A percentile compares a stretch with the other conserved stretches of the same genome.
Evolutionary conservation across 2,329 filamentous ascomycete genomes (phyloP).

Genomic region (Fulvia fulva): DNA sequence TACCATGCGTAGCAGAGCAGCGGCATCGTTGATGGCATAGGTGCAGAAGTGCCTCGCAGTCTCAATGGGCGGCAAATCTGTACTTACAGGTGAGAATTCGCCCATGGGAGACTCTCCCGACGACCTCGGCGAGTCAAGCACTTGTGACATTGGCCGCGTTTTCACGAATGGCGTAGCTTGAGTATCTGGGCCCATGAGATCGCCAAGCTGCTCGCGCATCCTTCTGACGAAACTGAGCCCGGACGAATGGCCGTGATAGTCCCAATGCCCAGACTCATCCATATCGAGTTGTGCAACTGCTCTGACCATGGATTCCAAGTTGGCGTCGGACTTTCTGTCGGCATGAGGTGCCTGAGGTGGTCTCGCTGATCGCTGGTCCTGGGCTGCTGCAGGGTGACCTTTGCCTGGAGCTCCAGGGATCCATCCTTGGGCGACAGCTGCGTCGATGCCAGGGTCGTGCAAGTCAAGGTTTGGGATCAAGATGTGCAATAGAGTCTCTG

Average conservation of each 20-base stretch:
- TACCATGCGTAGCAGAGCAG: conserved; percentile 65
- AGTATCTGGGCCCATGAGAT: conserved; percentile 64
- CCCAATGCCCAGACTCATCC: conserved; percentile 86
- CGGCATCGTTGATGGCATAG: conserved; percentile 59
- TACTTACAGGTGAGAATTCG: conserved; percentile 47
- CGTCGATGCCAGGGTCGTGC: conserved; percentile 78
- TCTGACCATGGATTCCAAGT: conserved; percentile 91
- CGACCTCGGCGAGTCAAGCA: conserved; percentile 62
- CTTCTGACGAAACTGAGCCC: conserved; percentile 82
- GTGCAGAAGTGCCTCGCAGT: conserved; percentile 56
- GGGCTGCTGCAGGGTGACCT: conserved; percentile 21
- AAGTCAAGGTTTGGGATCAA: conserved; percentile 81
- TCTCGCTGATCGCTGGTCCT: conserved; percentile 22
- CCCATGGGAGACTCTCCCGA: conserved; percentile 62
- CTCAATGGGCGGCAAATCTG: conserved; percentile 64
- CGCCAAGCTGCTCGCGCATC: conserved; percentile 82
- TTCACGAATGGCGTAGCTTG: conserved; percentile 55
- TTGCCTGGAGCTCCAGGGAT: conserved; percentile 36
- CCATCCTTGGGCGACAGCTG: conserved; percentile 51
- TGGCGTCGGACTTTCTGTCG: conserved; percentile 51
- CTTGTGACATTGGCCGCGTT: conserved; percentile 51
- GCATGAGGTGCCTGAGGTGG: conserved; percentile 43
- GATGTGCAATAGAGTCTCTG: conserved; percentile 72
- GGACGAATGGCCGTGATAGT: conserved; percentile 92
- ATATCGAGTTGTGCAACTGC: conserved; percentile 87